Evolutionary conservation across 768 basidiomycete species (phyloP), one percentile per base, ranked within the genome.

Genomic region (Suillus cothurnatus): DNA sequence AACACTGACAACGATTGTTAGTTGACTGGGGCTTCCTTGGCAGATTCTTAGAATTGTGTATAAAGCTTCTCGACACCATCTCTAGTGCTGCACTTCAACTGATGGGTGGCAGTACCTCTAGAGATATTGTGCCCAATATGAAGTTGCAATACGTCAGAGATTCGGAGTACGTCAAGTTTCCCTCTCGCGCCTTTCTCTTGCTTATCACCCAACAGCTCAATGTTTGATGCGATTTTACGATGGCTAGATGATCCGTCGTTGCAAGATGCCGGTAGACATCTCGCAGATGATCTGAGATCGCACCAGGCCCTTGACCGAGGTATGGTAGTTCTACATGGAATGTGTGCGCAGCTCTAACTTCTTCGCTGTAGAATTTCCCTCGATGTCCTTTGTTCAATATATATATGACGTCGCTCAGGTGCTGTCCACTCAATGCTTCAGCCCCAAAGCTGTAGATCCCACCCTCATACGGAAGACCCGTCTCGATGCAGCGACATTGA

Each of bases 1-100:
- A 6, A 50, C 61, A 23, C 39, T 63, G 45, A 62, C 68, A 67
- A 50, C 64, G 49, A 26, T n/a, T 39, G 21, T 45, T 57, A 90
- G 88, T 87, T 69, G 78, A 87, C 65, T 90, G 89, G 88, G 72
- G 71, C 41, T 74, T 88, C 31, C 86, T 85, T 64, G 78, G 76
- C 38, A 78, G 79, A 61, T 66, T 87, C 11, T 68, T 88, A 0
- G 79, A 83, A 64, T 74, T 74, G 14, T 76, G 78, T 6, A 69
- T 84, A 19, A 69, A 65, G 0, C 68, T 87, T 14, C 71, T 88
- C 41, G 84, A 83, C 67, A 73, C 69, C 31, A 71, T 80, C 32
- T 68, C 78, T 53, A 63, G 69, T 52, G 69, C 74, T 56, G 69
- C 79, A 61, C 66, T 68, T 15, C 60, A 67, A 14, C 68, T 85